Evolutionary conservation across 2,329 filamentous ascomycete genomes (phyloP), one percentile per base, ranked within the genome.

Genomic region (Sodiomyces alkalinus): DNA sequence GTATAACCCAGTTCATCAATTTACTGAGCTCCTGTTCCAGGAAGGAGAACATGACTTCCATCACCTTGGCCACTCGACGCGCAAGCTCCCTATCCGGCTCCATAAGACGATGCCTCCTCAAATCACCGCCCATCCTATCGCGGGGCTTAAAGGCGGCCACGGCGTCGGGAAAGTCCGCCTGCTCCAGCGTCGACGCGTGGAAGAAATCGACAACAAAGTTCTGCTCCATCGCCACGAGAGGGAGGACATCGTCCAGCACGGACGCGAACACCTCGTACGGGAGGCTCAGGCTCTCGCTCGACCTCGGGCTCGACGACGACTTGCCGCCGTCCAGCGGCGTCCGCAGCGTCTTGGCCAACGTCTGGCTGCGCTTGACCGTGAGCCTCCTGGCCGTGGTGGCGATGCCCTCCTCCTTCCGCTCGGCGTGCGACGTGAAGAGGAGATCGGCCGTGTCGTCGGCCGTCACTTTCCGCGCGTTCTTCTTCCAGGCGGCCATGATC

Each of bases 151-250:
- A 62, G 3, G 68, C 64, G 13, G 68, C 62, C 12, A 94, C 77
- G 3, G 77, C 68, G 39, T 96, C 90, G 2, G 79, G 66, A 46
- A 94, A 96, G 46, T 94, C 86, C 11, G 69, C 55, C 19, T 74
- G 76, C 42, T 85, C 77, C 17, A 87, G 62, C 2, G 83, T 92
- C n/a, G 79, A 81, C 16, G 90, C 73, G 42, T 96, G 87, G 65
- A 96, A 96, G 51, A 94, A 90, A 41, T 92, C 83, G n/a, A 93
- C 75, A 27, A 94, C 64, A 47, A 96, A 98, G 47, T 94, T 96
- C 49, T 98, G 87, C 53, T 98, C 90, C 49, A 87, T 86, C 41
- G 83, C 76, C 33, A 94, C 74, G 31, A 92, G 64, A 5, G 79
- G 81, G 24, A 86, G 58, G 38, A 90, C 70, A 43, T 94, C 83